These are phyloP conservation scores for Vigna trinervia DNA, from an alignment of 306 rosid genomes.

Conservation along the genomic window DNA sequence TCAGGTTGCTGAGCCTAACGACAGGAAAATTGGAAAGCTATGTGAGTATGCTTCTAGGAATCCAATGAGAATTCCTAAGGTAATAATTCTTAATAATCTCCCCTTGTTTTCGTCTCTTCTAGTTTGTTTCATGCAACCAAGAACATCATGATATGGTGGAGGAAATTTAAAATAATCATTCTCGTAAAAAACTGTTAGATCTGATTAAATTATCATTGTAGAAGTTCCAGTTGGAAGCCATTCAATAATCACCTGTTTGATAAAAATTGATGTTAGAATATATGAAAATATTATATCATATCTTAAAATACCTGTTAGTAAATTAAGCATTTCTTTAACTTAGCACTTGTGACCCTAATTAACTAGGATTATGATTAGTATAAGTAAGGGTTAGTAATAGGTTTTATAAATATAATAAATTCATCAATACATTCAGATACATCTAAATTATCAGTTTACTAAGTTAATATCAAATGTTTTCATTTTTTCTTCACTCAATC, in stretches of 20 bases:
- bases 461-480: slow-evolving; percentile 19
- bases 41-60: slow-evolving; percentile 59
- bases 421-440: not conserved
- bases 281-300: slow-evolving; percentile 4
- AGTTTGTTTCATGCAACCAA: slow-evolving; percentile 31
- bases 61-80: slow-evolving; percentile 64
- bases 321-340: not conserved
- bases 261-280: not conserved
- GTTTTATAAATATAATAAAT: not conserved
- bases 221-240: slow-evolving; percentile 13
- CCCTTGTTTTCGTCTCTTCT: slow-evolving; percentile 19
- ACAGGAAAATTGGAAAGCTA: slow-evolving; percentile 58
- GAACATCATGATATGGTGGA: slow-evolving; percentile 31
- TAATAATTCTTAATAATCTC: slow-evolving; percentile 27
- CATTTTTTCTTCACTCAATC: slow-evolving; percentile 24
- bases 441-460: not conserved
- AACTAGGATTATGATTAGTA: not conserved
- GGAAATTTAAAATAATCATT: slow-evolving; percentile 33
- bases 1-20: slow-evolving; percentile 59
- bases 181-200: slow-evolving; percentile 25
- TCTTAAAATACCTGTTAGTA: not conserved
- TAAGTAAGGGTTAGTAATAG: not conserved
- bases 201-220: slow-evolving; percentile 20
- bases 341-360: not conserved
- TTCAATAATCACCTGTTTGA: slow-evolving; percentile 20